Conservation (phyloP, 2,329 filamentous ascomycete species). For the Neopestalotiopsis rosae region DNA sequence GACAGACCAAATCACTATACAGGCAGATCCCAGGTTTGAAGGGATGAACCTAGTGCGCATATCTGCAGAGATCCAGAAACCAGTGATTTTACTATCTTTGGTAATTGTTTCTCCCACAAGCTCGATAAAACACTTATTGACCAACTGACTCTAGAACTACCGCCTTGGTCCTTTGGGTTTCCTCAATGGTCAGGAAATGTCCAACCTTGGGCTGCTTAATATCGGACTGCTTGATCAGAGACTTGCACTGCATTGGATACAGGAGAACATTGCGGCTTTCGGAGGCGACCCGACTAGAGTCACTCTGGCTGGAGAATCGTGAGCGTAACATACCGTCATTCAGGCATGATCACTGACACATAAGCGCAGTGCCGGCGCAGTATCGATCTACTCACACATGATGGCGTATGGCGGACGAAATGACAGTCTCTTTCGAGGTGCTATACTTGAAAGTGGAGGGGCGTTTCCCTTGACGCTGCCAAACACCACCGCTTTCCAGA, state of each 20-base stretch:
- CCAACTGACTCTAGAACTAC: neutral
- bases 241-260: neutral
- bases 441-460: conserved; percentile 47
- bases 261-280: neutral
- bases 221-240: neutral
- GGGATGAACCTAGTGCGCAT: neutral
- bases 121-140: neutral
- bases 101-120: neutral
- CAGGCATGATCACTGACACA: too few relatives aligned
- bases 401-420: conserved; percentile 50
- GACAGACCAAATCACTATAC: neutral
- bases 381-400: conserved; percentile 46
- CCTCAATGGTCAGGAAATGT: neutral
- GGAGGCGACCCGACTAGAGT: neutral
- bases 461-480: neutral
- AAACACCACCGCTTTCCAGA: neutral
- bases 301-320: neutral
- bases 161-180: neutral
- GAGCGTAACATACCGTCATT: too few relatives aligned
- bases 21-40: conserved; percentile 6
- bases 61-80: conserved; percentile 4
- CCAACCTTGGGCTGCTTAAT: neutral
- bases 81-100: neutral
- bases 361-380: conserved; percentile 37
- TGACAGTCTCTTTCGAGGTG: conserved; percentile 50